Percentiles rank a stretch among this genome's conserved stretches.
Conservation (phyloP, 2,329 filamentous ascomycete genomes). For the Diaporthe capsici region DNA sequence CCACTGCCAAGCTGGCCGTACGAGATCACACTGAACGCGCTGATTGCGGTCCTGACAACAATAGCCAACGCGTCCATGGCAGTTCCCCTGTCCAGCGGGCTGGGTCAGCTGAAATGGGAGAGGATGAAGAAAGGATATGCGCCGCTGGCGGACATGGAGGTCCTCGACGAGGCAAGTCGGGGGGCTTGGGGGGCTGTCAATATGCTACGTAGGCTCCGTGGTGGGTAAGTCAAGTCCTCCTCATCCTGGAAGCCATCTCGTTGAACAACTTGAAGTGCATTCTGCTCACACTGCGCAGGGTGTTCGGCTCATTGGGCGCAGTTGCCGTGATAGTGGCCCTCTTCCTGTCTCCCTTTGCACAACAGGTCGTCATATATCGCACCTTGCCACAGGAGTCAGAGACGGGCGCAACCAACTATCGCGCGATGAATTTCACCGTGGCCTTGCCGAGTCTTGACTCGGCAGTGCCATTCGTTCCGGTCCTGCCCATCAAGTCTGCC, state of each 20-base stretch:
- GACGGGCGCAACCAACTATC: slow-evolving; percentile 47
- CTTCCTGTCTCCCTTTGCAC: slow-evolving; percentile 50
- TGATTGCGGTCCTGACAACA: slow-evolving; percentile 51
- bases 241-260: too few species aligned
- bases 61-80: slow-evolving; percentile 49
- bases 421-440: slow-evolving; percentile 48
- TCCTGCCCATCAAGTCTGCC: slow-evolving; percentile 51
- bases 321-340: slow-evolving; percentile 48
- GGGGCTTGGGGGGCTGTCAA: slow-evolving; percentile 50
- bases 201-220: slow-evolving; percentile 46
- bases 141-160: slow-evolving; percentile 51
- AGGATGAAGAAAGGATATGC: slow-evolving; percentile 49
- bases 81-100: slow-evolving; percentile 49
- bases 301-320: slow-evolving; percentile 49
- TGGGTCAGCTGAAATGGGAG: slow-evolving; percentile 53
- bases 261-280: not conserved
- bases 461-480: slow-evolving; percentile 49
- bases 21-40: slow-evolving; percentile 51
- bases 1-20: slow-evolving; percentile 50
- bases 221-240: slow-evolving; percentile 46
- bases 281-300: slow-evolving; percentile 37
- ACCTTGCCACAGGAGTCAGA: slow-evolving; percentile 41
- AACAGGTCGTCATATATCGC: slow-evolving; percentile 51
- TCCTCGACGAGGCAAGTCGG: slow-evolving; percentile 52
- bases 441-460: slow-evolving; percentile 46